A percentile compares a stretch with the other conserved stretches of the same genome.
These are phyloP conservation scores for Nakazawaea molendinolei DNA, from an alignment of 805 yeast genomes.

Conservation along the genomic window DNA sequence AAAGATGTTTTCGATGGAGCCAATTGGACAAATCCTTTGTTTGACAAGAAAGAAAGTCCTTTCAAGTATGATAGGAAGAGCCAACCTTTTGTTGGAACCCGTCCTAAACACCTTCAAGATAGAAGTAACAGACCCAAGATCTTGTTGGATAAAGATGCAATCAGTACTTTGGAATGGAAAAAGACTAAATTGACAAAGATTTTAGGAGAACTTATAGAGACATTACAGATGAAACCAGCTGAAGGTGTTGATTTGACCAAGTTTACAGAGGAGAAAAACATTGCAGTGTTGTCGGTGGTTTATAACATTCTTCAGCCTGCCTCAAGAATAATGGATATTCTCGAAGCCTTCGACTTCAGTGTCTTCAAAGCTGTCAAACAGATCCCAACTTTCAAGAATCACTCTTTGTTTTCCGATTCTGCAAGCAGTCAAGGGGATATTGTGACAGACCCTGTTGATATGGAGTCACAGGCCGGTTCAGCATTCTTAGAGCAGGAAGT, in stretches of 20 bases:
- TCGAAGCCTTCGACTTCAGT: slow-evolving; percentile 59
- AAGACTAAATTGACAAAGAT: slow-evolving; percentile 31
- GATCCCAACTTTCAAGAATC: slow-evolving; percentile 4
- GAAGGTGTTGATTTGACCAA: slow-evolving; percentile 12
- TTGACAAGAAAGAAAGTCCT: slow-evolving; percentile 19
- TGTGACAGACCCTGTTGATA: not conserved
- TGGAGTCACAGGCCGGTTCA: not conserved
- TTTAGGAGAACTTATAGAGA: slow-evolving; percentile 34
- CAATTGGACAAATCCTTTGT: slow-evolving; percentile 70
- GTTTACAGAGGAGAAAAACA: slow-evolving; percentile 36
- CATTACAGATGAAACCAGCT: slow-evolving; percentile 33
- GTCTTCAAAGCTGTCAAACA: slow-evolving; percentile 26
- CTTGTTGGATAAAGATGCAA: slow-evolving; percentile 44
- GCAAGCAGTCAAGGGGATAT: not conserved
- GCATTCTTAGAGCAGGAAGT: slow-evolving; percentile 15
- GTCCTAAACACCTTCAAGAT: slow-evolving; percentile 3
- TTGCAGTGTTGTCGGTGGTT: slow-evolving; percentile 44
- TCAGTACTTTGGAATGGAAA: slow-evolving; percentile 28
- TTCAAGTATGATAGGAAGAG: slow-evolving; percentile 2
- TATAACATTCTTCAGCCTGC: slow-evolving; percentile 47
- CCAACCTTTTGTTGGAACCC: not conserved
- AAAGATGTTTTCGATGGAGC: slow-evolving; percentile 68
- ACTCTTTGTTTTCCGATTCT: not conserved
- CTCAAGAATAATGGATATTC: slow-evolving; percentile 40
- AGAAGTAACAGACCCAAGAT: slow-evolving; percentile 27